Base-by-base conservation (phyloP, 1,284 basidiomycete species). In the Athelia psychrophila region DNA sequence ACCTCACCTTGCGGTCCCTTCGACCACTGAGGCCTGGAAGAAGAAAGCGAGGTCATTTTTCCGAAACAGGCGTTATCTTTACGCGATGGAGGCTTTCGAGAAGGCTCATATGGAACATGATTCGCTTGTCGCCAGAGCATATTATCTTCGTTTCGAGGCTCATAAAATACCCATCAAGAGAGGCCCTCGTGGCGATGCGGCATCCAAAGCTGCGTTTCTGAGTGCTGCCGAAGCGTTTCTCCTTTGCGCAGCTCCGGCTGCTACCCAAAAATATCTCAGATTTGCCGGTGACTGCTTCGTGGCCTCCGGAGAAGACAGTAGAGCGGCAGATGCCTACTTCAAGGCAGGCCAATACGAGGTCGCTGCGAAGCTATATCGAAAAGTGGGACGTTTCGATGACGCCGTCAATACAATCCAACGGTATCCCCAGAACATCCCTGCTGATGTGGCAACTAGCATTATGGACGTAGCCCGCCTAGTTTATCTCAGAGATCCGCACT, bases 51-150 rank as follows among this genome's bases (percentile, higher is more conserved):
- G 64, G 3, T 64, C 69, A 2, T 62, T 88, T 4, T 88, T 89
- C 61, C 64, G 75, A 5, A 73, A 80, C 38, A 73, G 76, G 45
- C 74, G 73, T 16, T 90, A 81, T 55, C 59, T 68, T 0, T 79
- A 86, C 57, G 84, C 88, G 0, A 80, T 76, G 64, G 74, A 81
- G 50, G 84, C 82, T 53, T 90, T 80, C 53, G 73, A 79, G 50
- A 75, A 80, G 18, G 86, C 87, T 3, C 63, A 55, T 1, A 60
- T 73, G 27, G 64, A 57, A 0, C 70, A 73, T 12, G 74, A 83
- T 59, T 73, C 64, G 3, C 70, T 66, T 1, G 73, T 87, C 8
- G 71, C 78, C 0, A 50, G 71, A 3, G 77, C 79, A 0, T 81
- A 75, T 56, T 61, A 71, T 18, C 66, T 75, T 8, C 71, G 80